Evolutionary conservation across 2,329 filamentous ascomycete species (phyloP), one percentile per base, ranked within the genome.

Genomic region (Coniella vitis): DNA sequence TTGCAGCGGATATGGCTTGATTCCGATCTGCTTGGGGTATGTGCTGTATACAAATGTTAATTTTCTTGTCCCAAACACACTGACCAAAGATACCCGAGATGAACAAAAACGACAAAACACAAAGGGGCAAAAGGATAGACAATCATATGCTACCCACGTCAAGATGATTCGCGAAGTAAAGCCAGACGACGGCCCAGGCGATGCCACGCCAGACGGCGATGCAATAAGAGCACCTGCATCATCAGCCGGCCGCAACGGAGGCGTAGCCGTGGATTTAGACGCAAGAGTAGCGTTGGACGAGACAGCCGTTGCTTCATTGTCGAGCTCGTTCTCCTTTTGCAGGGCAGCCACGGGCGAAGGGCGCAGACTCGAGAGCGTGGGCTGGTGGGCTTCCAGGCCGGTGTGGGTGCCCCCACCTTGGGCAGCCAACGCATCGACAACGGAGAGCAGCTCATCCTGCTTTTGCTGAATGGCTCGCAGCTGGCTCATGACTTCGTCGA

Each of bases 1-100:
- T 57, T 86, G 77, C 75, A 97, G 81, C 19, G 83, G 80, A 45
- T 96, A 71, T n/a, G 91, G 90, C 56, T 95, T 87, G 66, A 97
- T 91, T 54, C 91, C 91, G 56, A 87, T 89, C 69, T 96, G 91
- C 58, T 89, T 90, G 22, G 91, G 91, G 67, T 97, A 96, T 5
- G 90, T 95, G n/a, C 45, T 49, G 19, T 38, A 9, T 22, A 7
- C 38, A 25, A 7, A 40, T 12, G 12, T 17, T 16, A 17, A 5
- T 5, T 13, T 20, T 16, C 13, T 39, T 13, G 13, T 5, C 8
- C 38, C 4, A 10, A 21, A 14, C 37, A 22, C 13, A 21, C 14
- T 5, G 12, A 22, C 19, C 5, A 8, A 12, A 38, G 14, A 13
- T 13, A 13, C 20, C 38, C 16, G 19, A n/a, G 10, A 29, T 29